phyloP scores from a whole-genome alignment of 2,329 filamentous ascomycete species.

The Botrytis paeoniae region DNA sequence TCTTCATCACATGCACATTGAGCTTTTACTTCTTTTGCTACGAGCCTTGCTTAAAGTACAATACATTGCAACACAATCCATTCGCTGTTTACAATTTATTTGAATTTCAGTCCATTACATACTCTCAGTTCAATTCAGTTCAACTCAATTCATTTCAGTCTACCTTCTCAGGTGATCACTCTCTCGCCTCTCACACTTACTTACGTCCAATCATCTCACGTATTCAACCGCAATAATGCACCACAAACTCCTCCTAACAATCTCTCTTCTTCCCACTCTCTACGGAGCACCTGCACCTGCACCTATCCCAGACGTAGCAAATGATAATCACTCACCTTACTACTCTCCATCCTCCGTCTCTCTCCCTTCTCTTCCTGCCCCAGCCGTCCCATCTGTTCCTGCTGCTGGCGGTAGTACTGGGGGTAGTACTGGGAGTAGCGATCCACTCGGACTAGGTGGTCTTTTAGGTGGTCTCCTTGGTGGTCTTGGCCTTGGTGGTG shows the following conservation, averaged over 20 bases:
- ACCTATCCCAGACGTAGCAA: not conserved
- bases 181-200: not conserved
- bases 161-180: not conserved
- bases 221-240: not conserved
- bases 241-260: not conserved
- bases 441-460: not conserved
- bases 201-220: not conserved
- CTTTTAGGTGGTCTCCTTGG: not conserved
- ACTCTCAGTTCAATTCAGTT: not conserved
- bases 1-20: not conserved
- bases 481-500: not conserved
- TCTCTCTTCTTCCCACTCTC: not conserved
- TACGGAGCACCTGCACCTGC: not conserved
- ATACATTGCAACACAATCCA: not conserved
- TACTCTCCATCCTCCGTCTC: not conserved
- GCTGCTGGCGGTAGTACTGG: not conserved
- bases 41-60: not conserved
- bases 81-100: not conserved
- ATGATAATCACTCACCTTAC: not conserved
- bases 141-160: not conserved
- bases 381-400: not conserved
- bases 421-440: not conserved
- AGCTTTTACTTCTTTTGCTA: not conserved
- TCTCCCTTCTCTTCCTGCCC: not conserved
- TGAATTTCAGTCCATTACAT: not conserved